Conservation (phyloP, 1,139 yeast species). For the Yamadazyma sp. region DNA sequence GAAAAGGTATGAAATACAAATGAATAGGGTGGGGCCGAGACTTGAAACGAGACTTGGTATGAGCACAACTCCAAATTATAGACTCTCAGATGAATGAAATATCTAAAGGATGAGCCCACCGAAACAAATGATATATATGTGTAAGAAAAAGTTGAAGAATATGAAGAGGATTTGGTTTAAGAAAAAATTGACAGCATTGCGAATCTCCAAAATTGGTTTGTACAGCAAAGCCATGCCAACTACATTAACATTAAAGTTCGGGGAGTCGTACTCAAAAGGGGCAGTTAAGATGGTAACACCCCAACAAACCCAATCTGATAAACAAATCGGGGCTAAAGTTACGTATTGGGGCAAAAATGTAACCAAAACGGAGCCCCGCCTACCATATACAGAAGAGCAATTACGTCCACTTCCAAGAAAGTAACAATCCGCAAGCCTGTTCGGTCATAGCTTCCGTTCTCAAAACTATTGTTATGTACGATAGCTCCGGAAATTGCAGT, state of each 20-base stretch:
- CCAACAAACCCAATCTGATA: too few relatives aligned
- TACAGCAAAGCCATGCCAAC: too few relatives aligned
- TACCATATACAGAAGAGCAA: too few relatives aligned
- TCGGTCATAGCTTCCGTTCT: neutral
- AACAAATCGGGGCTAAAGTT: too few relatives aligned
- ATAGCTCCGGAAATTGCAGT: neutral
- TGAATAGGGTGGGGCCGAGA: too few relatives aligned
- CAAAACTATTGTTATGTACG: neutral
- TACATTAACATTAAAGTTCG: too few relatives aligned
- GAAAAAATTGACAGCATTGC: neutral
- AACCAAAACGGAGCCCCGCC: too few relatives aligned
- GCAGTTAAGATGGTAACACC: neutral
- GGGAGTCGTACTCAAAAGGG: neutral
- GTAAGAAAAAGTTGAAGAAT: neutral
- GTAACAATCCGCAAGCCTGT: neutral
- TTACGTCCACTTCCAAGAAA: too few relatives aligned
- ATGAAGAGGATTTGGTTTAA: neutral
- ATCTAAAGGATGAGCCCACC: neutral
- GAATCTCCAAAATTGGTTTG: neutral
- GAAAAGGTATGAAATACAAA: too few relatives aligned
- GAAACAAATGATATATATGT: neutral
- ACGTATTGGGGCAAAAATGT: too few relatives aligned
- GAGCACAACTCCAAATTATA: too few relatives aligned
- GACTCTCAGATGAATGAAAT: too few relatives aligned
- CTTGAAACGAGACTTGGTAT: neutral